These are phyloP conservation scores for Penicillium coffeae DNA, from an alignment of 495 filamentous ascomycete genomes.

Conservation along the genomic window DNA sequence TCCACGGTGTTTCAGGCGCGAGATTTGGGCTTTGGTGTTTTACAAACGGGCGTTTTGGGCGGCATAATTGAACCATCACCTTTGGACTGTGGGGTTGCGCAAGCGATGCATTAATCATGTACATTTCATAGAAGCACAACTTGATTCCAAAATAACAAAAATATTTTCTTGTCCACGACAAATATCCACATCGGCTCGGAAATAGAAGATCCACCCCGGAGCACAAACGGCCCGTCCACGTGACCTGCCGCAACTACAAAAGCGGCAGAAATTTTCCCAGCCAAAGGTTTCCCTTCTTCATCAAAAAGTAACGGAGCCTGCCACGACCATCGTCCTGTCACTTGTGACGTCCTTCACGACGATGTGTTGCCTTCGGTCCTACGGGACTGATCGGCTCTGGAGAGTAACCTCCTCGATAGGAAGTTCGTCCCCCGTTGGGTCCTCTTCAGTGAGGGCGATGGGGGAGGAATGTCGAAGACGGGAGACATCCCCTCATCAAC, in stretches of 20 bases:
- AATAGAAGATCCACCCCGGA: conserved; percentile 5
- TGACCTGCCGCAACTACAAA: conserved; percentile 29
- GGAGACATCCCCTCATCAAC: conserved; percentile 46
- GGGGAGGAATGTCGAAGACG: conserved; percentile 63
- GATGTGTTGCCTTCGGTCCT: conserved; percentile 59
- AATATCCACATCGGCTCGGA: not conserved
- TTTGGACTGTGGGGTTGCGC: not conserved
- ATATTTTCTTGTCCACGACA: too few species aligned
- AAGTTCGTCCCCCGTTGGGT: conserved; percentile 60
- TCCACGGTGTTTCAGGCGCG: not conserved
- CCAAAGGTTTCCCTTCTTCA: conserved; percentile 30
- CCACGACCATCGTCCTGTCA: conserved; percentile 62
- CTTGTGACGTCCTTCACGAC: conserved; percentile 41
- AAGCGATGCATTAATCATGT: not conserved
- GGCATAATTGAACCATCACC: too few species aligned
- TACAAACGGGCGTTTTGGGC: not conserved
- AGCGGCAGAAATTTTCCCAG: conserved; percentile 24
- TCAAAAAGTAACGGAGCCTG: conserved; percentile 61
- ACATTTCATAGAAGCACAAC: not conserved
- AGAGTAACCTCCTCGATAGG: conserved; percentile 62
- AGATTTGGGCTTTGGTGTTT: not conserved
- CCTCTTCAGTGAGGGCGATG: conserved; percentile 65
- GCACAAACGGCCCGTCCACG: conserved; percentile 25
- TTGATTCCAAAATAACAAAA: not conserved
- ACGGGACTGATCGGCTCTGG: conserved; percentile 50